A percentile compares a stretch with the other conserved stretches of the same genome.
Conservation (phyloP, 2,329 filamentous ascomycete species). For the Venturia carpophila region DNA sequence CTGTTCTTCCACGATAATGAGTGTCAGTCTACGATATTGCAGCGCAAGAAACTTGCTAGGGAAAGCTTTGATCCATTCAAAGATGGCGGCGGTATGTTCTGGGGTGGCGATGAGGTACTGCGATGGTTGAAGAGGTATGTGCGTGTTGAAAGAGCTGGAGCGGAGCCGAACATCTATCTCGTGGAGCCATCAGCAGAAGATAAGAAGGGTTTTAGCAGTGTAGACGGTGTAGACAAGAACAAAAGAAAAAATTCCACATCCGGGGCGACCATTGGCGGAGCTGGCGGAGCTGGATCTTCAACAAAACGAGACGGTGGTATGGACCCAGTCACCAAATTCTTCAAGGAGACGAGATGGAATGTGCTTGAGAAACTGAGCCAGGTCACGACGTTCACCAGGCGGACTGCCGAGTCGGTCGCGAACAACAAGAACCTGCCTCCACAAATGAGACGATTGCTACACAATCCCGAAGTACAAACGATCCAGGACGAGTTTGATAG, state of each 20-base stretch:
- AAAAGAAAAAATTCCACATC: conserved; percentile 21
- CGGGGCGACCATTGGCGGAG: conserved; percentile 1
- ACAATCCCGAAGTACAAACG: conserved; percentile 89
- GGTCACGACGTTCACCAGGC: conserved; percentile 88
- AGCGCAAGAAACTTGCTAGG: conserved; percentile 76
- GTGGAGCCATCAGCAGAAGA: conserved; percentile 84
- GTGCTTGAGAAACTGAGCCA: conserved; percentile 95
- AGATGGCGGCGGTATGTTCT: conserved; percentile 80
- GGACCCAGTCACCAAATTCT: conserved; percentile 86
- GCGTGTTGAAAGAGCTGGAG: conserved; percentile 70
- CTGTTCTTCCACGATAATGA: conserved; percentile 97
- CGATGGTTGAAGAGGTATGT: conserved; percentile 85
- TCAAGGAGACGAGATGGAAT: conserved; percentile 95
- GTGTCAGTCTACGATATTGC: conserved; percentile 88
- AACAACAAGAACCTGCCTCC: conserved; percentile 89
- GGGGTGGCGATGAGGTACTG: conserved; percentile 93
- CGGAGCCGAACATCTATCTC: conserved; percentile 85
- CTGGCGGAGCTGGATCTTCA: conserved; percentile 33
- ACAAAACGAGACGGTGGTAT: conserved; percentile 57
- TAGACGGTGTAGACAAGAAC: conserved; percentile 32
- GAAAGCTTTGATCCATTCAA: conserved; percentile 89
- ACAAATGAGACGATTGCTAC: conserved; percentile 74
- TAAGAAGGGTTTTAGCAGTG: conserved; percentile 64
- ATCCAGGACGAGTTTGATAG: conserved; percentile 97
- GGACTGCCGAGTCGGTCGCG: conserved; percentile 83